Evolutionary conservation across 768 basidiomycete species (phyloP), one percentile per base, ranked within the genome.

Genomic region (Agrocybe chaxingu): DNA sequence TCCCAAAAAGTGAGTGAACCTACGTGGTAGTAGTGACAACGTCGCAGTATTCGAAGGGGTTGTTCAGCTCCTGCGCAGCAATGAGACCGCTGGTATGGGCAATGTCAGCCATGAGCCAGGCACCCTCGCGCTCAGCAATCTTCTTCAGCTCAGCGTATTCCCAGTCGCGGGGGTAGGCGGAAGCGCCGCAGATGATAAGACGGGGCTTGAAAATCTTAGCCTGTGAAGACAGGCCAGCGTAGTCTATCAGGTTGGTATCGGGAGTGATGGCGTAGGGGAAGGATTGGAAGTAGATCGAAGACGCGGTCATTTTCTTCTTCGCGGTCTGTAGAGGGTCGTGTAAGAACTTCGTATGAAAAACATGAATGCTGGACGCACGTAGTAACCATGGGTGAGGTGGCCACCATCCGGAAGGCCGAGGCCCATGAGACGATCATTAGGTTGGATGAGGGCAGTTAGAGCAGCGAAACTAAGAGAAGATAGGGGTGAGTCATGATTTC

Each of bases 301-400:
- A 98, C 33, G 97, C 92, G 32, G 97, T 98, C 86, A 99, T 98
- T 74, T 99, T 98, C 80, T 98, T 97, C 77, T 98, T 98, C 52
- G 93, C 92, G 50, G 93, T 96, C 89, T 92, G 60, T 36, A 41
- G 11, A 12, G 51, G 29, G 56, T 44, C 50, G 55, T 41, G 45
- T 52, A 42, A 47, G 36, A 49, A 40, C 47, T 12, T 45, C 45
- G 51, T 43, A 34, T 36, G 40, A 46, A 43, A 13, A 38, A 53
- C 13, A 53, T 47, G 36, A 47, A 41, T 47, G 7, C 36, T 39
- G 33, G 19, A 75, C 84, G 59, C 62, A 90, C 89, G 72, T 95
- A 99, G 78, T 96, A 96, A 30, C 96, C 96, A 66, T 98, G 96
- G 32, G 94, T 98, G 59, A 97, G 82, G 70, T 97, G 95, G 42